These are phyloP conservation scores for Salix udensis DNA, from an alignment of 345 rosid species.

Conservation along the genomic window DNA sequence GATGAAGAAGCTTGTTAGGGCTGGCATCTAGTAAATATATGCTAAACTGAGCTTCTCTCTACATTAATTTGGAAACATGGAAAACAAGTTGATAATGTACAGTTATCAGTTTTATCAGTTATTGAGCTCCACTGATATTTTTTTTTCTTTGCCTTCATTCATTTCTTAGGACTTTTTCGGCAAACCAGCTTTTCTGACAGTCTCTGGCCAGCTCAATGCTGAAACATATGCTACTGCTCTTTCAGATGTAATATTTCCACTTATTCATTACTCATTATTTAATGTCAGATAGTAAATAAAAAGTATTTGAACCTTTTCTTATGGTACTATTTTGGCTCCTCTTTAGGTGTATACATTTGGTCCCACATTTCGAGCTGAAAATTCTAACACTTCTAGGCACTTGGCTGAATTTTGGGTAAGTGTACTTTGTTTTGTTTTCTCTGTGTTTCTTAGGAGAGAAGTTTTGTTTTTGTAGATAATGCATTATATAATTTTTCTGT, in stretches of 20 bases:
- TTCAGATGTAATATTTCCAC: constrained; percentile 58
- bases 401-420: constrained; percentile 96
- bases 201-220: constrained; percentile 97
- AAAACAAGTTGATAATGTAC: neutral
- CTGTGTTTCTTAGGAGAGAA: neutral
- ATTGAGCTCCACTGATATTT: neutral
- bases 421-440: constrained; percentile 12
- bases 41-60: neutral
- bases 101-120: constrained; percentile 5
- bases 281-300: constrained; percentile 8
- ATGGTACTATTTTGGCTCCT: neutral
- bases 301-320: constrained; percentile 1
- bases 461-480: neutral
- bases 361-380: constrained; percentile 97
- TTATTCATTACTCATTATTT: constrained; percentile 3
- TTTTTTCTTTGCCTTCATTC: constrained; percentile 16
- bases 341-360: constrained; percentile 91
- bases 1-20: neutral
- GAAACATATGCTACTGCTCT: constrained; percentile 98
- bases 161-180: constrained; percentile 81
- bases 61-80: neutral
- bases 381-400: constrained; percentile 91
- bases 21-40: neutral
- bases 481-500: constrained; percentile 10
- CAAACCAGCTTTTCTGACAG: constrained; percentile 94